Evolutionary conservation across 495 filamentous ascomycete species (phyloP), one percentile per base, ranked within the genome.

Genomic region (Jackrogersella minutella): DNA sequence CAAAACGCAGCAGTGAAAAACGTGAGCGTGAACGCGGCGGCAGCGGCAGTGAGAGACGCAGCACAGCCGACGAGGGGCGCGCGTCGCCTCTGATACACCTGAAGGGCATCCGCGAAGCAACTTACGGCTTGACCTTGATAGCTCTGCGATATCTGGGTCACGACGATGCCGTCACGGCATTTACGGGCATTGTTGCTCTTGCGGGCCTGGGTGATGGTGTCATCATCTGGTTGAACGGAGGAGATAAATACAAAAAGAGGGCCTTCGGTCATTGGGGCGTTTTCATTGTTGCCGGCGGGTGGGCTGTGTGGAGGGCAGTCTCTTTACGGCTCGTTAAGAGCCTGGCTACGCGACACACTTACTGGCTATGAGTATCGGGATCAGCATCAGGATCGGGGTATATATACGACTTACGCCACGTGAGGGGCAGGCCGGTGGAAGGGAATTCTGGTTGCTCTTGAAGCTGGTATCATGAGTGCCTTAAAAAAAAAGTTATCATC

Each of bases 31-130:
- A 43, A 16, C 44, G 44, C 2, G 26, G 47, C 46, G 46, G n/a
- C n/a, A 22, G 28, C 24, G 14, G 37, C 13, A 21, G 13, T 26
- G 16, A 28, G 7, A 17, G 17, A 22, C 30, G 16, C 8, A 14
- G 16, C 30, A 37, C 16, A 9, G 16, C 16, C 5, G 49, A 36
- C 4, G 49, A 52, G 30, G 49, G 49, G 3, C 28, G 17, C 10
- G 30, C 31, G 0, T 52, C 49, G 2, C 47, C 39, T 10, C 13
- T 64, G 19, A 58, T 64, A 3, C 41, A 57, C 17, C 31, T 64
- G 4, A 64, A 64, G 14, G 60, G 61, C 43, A 49, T 64, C 21
- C 61, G 61, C 33, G 61, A 64, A 33, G 17, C 43, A 19, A 57
- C 61, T 1, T 64, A 56, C 52, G 61, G 61, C 8, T 14, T 64